These are phyloP conservation scores for Eucalyptus viminalis DNA, from an alignment of 345 rosid species.

Conservation along the genomic window DNA sequence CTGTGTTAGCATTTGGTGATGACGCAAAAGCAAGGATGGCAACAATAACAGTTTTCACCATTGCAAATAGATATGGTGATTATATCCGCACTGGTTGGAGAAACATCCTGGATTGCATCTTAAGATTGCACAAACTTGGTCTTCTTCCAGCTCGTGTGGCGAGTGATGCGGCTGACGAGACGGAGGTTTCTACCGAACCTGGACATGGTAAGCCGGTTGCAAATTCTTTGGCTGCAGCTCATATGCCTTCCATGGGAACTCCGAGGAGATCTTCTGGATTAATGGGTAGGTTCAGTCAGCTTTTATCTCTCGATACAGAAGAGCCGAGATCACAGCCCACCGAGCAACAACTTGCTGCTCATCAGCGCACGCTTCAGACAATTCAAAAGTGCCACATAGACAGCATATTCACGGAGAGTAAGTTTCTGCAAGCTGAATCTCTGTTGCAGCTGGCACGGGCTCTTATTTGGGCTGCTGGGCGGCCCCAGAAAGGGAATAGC, in stretches of 20 bases:
- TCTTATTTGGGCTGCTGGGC: conserved; percentile 94
- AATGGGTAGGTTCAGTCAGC: conserved; percentile 99
- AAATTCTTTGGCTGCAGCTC: conserved; percentile 68
- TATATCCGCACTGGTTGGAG: conserved; percentile 94
- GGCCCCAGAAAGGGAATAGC: conserved; percentile 84
- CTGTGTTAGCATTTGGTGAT: conserved; percentile 93
- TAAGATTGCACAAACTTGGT: conserved; percentile 92
- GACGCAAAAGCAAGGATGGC: conserved; percentile 96
- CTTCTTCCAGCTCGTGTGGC: conserved; percentile 98
- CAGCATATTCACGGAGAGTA: conserved; percentile 94
- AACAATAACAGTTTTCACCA: conserved; percentile 90
- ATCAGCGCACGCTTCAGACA: conserved; percentile 89
- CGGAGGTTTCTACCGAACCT: conserved; percentile 73
- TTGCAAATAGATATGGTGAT: conserved; percentile 96
- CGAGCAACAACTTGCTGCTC: conserved; percentile 98
- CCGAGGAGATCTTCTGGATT: conserved; percentile 95
- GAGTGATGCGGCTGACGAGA: conserved; percentile 96
- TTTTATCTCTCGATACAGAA: conserved; percentile 92
- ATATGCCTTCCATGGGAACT: conserved; percentile 73
- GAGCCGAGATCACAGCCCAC: conserved; percentile 98
- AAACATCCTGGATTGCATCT: conserved; percentile 90
- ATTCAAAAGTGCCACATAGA: conserved; percentile 98
- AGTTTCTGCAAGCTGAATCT: conserved; percentile 95
- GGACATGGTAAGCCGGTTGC: conserved; percentile 75
- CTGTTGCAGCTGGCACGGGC: conserved; percentile 90